Base-by-base conservation (phyloP, 2,329 filamentous ascomycete species). In the Curvularia spicifera region DNA sequence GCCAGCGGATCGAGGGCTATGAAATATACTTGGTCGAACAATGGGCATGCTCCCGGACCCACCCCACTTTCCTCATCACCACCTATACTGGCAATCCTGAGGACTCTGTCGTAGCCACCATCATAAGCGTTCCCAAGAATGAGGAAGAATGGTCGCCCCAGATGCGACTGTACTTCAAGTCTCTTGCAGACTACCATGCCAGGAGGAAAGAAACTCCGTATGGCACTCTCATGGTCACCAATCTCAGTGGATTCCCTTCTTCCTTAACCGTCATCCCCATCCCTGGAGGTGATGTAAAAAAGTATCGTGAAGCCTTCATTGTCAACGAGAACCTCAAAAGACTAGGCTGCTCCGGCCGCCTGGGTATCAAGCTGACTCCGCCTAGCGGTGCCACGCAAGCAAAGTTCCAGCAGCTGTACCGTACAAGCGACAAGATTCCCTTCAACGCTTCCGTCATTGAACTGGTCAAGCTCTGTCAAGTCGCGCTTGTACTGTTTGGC, bases 11-110 rank as follows among this genome's bases (percentile, higher is more conserved):
- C 5, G 80, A 85, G 60, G 94, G 94, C 65, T 98, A 97, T 78
- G 93, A 98, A 76, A 83, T 94, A 61, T 98, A 98, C 77, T 80
- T 98, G 15, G 92, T 98, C 64, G 95, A 98, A 76, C 95, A 99
- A 82, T 99, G 95, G 95, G 92, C 92, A 5, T 97, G 93, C 77
- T 97, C 94, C 12, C 87, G 95, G 51, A 85, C 88, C 56, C 92
- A 96, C 61, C 94, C 94, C 0, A 97, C 94, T 15, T 91, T 96
- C 63, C 86, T 96, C 49, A 96, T 98, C 64, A 91, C 90, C 42
- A 97, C 93, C 3, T 97, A 95, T 72, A 98, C 94, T 0, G 95
- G 94, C 53, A 93, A 97, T 69, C 83, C 87, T 33, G 87, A 87
- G 33, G 90, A 97, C 75, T 85, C 83, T 0, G 87, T 96, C n/a